Base-by-base conservation (phyloP, 495 filamentous ascomycete genomes). In the Trichoderma orchidacearum region DNA sequence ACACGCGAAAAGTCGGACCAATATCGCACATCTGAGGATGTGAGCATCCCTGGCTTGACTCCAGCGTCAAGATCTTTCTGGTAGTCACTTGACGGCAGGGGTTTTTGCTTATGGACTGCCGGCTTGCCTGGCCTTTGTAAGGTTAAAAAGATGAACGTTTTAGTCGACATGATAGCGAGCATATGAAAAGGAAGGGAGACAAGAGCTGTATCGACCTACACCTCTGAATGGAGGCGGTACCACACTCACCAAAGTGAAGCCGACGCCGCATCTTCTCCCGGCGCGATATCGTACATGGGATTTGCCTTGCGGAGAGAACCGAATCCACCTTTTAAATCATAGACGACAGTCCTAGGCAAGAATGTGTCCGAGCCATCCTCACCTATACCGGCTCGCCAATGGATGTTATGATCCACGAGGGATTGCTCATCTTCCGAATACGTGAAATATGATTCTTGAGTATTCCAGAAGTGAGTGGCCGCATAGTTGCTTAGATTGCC, bases 371-470 rank as follows among this genome's bases (percentile, higher is more conserved):
- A 75, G 15, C 85, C 85, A 61, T 89, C 87, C 32, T 83, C 82
- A 13, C 87, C 88, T 45, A 96, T 66, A n/a, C 93, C 93, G 1
- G 87, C 80, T 34, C 91, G 80, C 67, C 95, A 99, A 65, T 94
- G 87, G 53, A 97, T 78, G 68, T 97, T 87, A 75, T 97, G 93
- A 64, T 99, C 82, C 57, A 99, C 70, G 0, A 79, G 78, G 23
- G 89, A 87, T 58, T 81, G 75, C 52, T 82, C 72, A 30, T 83
- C 73, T 30, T 78, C 78, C 9, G 78, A 74, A 66, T 96, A 97
- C 25, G 93, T 96, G 66, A 98, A 98, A 71, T 98, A 98, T 11
- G 92, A 96, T 75, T 98, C 94, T 89, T 90, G 92, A 28, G 89
- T 77, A 63, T 99, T 99, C 94, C 94, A 99, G 67, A 95, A 97